These are phyloP conservation scores for Rutstroemia sp. DNA, from an alignment of 2,329 filamentous ascomycete genomes.

Conservation along the genomic window DNA sequence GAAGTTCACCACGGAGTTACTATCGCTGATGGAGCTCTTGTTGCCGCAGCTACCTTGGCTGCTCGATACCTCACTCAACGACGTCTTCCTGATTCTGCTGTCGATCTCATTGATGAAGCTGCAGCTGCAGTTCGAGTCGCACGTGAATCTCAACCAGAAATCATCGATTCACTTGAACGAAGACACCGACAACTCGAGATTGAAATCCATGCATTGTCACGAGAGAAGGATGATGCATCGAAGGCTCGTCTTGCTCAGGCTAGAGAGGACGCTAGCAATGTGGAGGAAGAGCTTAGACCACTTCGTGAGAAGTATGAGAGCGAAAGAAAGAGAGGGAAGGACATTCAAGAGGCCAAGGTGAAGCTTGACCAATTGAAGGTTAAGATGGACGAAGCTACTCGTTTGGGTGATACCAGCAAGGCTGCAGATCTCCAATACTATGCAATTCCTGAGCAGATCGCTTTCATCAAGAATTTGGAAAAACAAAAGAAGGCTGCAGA, in stretches of 20 bases:
- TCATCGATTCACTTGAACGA: constrained; percentile 89
- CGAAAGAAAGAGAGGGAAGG: constrained; percentile 83
- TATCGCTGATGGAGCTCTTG: constrained; percentile 89
- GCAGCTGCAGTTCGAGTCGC: constrained; percentile 94
- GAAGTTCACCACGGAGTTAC: constrained; percentile 97
- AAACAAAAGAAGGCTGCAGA: constrained; percentile 73
- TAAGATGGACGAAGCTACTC: constrained; percentile 89
- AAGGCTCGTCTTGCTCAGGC: constrained; percentile 75
- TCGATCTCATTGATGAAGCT: constrained; percentile 93
- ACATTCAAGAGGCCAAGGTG: constrained; percentile 89
- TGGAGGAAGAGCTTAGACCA: constrained; percentile 85
- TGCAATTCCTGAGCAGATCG: constrained; percentile 86
- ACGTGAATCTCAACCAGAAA: constrained; percentile 91
- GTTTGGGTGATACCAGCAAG: constrained; percentile 73
- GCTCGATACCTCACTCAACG: constrained; percentile 88
- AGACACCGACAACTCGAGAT: constrained; percentile 88
- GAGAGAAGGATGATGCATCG: constrained; percentile 92
- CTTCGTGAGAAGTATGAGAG: constrained; percentile 92
- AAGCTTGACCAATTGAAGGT: constrained; percentile 89
- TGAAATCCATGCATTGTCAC: constrained; percentile 89
- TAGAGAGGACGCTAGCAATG: constrained; percentile 85
- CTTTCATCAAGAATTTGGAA: constrained; percentile 74
- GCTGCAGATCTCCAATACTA: constrained; percentile 96
- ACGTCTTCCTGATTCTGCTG: constrained; percentile 89
- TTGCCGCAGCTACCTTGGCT: constrained; percentile 83